Evolutionary conservation across 352 stramenopile species (phyloP).

Genomic region (Phytophthora melonis): DNA sequence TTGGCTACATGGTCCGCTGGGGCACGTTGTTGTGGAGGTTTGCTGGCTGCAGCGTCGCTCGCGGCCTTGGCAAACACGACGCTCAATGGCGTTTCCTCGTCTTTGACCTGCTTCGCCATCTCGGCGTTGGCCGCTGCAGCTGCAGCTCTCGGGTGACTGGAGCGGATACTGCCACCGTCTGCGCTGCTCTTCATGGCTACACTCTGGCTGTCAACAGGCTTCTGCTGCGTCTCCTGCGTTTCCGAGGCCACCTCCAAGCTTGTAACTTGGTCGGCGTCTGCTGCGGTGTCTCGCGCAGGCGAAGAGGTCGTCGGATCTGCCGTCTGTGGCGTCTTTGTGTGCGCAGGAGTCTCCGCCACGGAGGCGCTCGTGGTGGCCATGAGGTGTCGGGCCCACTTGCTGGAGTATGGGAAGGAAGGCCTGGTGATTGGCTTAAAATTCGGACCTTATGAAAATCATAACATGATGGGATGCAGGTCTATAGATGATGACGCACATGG

Average conservation of each 20-base stretch:
- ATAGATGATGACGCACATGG: neutral
- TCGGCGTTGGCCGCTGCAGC: conserved; percentile 10
- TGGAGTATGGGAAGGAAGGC: neutral
- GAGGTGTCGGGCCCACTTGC: neutral
- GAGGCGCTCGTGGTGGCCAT: conserved; percentile 1
- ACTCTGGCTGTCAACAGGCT: neutral
- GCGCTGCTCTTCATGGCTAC: conserved; percentile 5
- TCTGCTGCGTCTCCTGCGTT: conserved; percentile 4
- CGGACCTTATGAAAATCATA: neutral
- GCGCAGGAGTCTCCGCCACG: conserved; percentile 4
- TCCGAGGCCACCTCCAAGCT: neutral
- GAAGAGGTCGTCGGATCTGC: neutral
- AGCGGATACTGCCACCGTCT: conserved; percentile 2
- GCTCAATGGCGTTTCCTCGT: conserved; percentile 7
- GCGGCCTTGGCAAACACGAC: conserved; percentile 7
- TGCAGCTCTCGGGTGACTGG: conserved; percentile 14
- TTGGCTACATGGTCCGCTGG: conserved; percentile 1
- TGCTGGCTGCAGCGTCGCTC: neutral
- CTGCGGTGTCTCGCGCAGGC: neutral
- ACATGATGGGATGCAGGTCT: neutral
- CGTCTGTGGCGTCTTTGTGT: neutral
- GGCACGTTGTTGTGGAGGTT: neutral
- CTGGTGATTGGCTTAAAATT: neutral
- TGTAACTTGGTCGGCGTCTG: conserved; percentile 5
- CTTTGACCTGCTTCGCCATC: conserved; percentile 20